Conservation (phyloP, 1,139 yeast species). For the Suzukiozyma palmioleophila region DNA sequence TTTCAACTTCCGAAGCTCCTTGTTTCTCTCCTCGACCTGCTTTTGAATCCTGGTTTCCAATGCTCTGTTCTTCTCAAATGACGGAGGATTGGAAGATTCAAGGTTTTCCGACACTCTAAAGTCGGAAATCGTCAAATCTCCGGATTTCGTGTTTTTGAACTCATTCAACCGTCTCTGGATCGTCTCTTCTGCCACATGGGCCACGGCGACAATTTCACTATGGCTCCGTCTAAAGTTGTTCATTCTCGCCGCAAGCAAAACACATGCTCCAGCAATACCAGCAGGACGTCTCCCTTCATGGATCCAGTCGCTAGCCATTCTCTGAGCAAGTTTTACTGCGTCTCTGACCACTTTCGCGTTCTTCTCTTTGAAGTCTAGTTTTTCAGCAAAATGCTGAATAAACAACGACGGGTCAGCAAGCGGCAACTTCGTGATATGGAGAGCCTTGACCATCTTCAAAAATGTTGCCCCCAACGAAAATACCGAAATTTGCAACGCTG, state of each 20-base stretch:
- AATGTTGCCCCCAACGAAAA: conserved; percentile 95
- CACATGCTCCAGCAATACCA: conserved; percentile 96
- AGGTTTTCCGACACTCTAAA: conserved; percentile 51
- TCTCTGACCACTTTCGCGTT: conserved; percentile 77
- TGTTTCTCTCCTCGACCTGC: conserved; percentile 27
- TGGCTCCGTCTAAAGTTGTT: conserved; percentile 89
- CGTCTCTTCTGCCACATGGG: conserved; percentile 93
- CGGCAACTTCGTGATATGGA: conserved; percentile 74
- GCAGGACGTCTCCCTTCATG: conserved; percentile 97
- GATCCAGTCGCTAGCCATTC: conserved; percentile 95
- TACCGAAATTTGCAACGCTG: conserved; percentile 84
- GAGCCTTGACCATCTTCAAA: conserved; percentile 77
- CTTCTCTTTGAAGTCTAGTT: conserved; percentile 68
- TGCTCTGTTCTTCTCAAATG: conserved; percentile 52
- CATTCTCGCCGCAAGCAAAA: conserved; percentile 91
- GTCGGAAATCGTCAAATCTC: conserved; percentile 63
- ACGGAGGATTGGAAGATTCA: conserved; percentile 73
- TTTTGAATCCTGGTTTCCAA: conserved; percentile 22
- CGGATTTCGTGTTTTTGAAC: conserved; percentile 75
- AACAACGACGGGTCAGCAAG: conserved; percentile 91
- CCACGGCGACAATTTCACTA: conserved; percentile 89
- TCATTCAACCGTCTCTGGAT: conserved; percentile 86
- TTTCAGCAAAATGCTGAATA: conserved; percentile 90
- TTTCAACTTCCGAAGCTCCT: conserved; percentile 23
- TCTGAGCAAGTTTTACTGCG: conserved; percentile 78